Evolutionary conservation across 352 stramenopile genomes (phyloP).

Genomic region (Phytophthora constricta): DNA sequence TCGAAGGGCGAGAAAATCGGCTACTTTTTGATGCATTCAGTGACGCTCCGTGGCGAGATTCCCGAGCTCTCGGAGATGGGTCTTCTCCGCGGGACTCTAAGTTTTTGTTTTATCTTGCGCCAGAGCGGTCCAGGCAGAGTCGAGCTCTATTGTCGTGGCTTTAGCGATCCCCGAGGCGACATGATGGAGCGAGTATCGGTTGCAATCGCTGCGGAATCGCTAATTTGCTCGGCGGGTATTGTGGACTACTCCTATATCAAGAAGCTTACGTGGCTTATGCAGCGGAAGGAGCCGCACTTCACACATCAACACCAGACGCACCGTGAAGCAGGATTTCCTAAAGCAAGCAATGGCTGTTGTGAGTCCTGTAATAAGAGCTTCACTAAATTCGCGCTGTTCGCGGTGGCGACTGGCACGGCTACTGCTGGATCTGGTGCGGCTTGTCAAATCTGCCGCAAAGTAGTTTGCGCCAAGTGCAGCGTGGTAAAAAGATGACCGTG

Average conservation of each 20-base stretch:
- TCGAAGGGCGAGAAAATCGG: conserved; percentile 42
- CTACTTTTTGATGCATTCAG: conserved; percentile 65
- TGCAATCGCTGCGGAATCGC: conserved; percentile 45
- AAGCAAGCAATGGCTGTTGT: conserved; percentile 39
- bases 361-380: conserved; percentile 32
- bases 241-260: conserved; percentile 65
- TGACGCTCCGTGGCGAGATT: conserved; percentile 37
- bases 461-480: conserved; percentile 59
- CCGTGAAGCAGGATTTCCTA: too few species aligned
- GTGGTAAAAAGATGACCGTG: conserved; percentile 68
- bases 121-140: conserved; percentile 31
- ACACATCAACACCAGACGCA: not conserved
- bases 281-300: conserved; percentile 20
- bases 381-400: conserved; percentile 25
- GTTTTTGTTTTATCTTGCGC: conserved; percentile 59
- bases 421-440: conserved; percentile 22
- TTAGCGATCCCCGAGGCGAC: conserved; percentile 53
- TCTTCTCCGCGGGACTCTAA: conserved; percentile 52
- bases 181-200: conserved; percentile 53
- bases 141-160: conserved; percentile 58
- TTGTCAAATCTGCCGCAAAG: conserved; percentile 55
- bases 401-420: conserved; percentile 3
- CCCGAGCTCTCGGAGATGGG: conserved; percentile 51
- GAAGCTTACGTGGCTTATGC: conserved; percentile 68
- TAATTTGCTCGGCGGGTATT: conserved; percentile 44